phyloP scores from a whole-genome alignment of 768 basidiomycete species.

The Hypholoma sublateritium region DNA sequence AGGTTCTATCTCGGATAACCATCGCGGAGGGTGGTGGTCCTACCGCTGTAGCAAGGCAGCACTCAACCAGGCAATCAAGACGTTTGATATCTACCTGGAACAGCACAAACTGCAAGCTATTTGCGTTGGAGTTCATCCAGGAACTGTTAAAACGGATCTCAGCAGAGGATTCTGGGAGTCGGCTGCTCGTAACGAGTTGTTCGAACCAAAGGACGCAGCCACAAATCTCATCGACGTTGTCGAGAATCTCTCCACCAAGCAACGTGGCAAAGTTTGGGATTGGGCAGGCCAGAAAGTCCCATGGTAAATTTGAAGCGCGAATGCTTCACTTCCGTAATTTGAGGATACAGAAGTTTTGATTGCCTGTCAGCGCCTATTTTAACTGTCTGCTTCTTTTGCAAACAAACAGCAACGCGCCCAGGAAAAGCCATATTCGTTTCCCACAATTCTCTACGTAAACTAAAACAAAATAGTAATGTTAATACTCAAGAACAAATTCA shows the following conservation, averaged over 20 bases:
- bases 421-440: no score
- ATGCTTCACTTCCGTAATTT: neutral
- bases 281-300: conserved; percentile 53
- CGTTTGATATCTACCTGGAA: conserved; percentile 55
- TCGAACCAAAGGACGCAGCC: conserved; percentile 53
- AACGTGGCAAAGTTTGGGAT: conserved; percentile 57
- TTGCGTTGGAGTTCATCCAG: conserved; percentile 57
- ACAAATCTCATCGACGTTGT: conserved; percentile 46
- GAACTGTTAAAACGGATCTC: conserved; percentile 59
- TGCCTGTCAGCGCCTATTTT: neutral
- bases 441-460: no score
- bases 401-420: neutral
- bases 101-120: conserved; percentile 47
- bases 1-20: conserved; percentile 59
- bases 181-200: conserved; percentile 34
- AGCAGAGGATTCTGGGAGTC: conserved; percentile 54
- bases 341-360: neutral
- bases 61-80: conserved; percentile 62
- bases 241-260: conserved; percentile 32
- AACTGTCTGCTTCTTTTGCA: neutral
- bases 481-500: no score
- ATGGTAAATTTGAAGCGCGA: conserved; percentile 21
- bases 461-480: no score
- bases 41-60: conserved; percentile 64
- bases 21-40: conserved; percentile 60